Evolutionary conservation across 441 rosid species (phyloP), one percentile per base, ranked within the genome.

Genomic region (Populus tomentosa): DNA sequence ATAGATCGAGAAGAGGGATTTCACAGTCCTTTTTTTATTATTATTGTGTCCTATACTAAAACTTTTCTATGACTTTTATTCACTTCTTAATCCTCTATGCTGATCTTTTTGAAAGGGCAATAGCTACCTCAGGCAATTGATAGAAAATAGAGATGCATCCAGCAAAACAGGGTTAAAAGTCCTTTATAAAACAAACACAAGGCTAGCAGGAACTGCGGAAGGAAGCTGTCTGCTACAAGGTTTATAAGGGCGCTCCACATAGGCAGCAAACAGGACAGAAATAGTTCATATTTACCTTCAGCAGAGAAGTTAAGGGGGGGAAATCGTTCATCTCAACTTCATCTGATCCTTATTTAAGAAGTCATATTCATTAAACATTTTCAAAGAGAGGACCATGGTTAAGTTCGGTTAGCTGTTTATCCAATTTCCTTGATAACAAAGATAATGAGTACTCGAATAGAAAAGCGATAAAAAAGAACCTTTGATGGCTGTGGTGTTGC

Each of bases 401-500:
- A 65, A 11, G 46, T 59, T 78, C 65, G 70, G n/a, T 30, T 30
- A 67, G 63, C n/a, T 10, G 64, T 67, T 66, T 10, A 30, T 72
- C 20, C 59, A 36, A 50, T 21, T 30, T 70, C 69, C 33, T 67
- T 38, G 30, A 38, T 61, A 38, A 33, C 38, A 46, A 36, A 75
- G 56, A 23, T 24, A 70, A 33, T 8, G 38, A 75, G 63, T 30
- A 28, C 56, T 46, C 7, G 6, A 1, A 46, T 46, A 46, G 56
- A 46, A 46, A 46, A 14, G 56, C 7, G 18, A 46, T 46, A 46
- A 59, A 72, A 10, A 42, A 74, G 70, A 84, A 94, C 98, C 98
- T 94, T 94, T 33, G 80, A 79, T 28, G 78, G 85, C 68, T 75
- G 86, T 64, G 82, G 46, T n/a, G 79, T 64, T 66, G 88, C 77